These are phyloP conservation scores for Fusarium sp. DNA, from an alignment of 2,329 filamentous ascomycete genomes.

Conservation along the genomic window DNA sequence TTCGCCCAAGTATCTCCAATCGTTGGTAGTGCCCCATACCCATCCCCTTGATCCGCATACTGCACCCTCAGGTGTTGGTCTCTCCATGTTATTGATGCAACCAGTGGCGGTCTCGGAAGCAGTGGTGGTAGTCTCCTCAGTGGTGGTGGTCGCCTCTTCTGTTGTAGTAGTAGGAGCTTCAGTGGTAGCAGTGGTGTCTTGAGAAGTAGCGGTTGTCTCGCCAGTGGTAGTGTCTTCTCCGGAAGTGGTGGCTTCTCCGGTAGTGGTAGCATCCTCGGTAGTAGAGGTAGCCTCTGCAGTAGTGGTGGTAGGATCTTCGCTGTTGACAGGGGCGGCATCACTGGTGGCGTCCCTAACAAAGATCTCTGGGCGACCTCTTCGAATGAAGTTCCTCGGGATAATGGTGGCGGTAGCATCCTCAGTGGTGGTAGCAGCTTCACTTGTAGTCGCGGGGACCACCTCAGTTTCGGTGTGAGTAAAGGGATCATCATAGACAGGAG, in stretches of 20 bases:
- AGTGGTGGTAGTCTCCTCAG: not conserved
- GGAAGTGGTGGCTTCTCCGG: not conserved
- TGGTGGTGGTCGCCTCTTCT: not conserved
- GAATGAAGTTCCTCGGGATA: not conserved
- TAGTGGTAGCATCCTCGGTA: not conserved
- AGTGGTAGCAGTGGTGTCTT: not conserved
- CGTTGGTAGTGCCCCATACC: rapidly evolving
- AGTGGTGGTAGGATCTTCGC: not conserved
- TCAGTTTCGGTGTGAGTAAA: not conserved
- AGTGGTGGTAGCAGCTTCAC: not conserved
- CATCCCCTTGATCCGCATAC: not conserved
- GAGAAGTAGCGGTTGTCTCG: not conserved
- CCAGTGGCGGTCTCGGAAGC: not conserved
- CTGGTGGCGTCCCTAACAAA: not conserved
- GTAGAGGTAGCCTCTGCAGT: not conserved
- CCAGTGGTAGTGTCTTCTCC: not conserved
- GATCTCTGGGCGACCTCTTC: not conserved
- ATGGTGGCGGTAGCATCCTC: not conserved
- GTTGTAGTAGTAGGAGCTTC: not conserved
- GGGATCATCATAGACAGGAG: not conserved
- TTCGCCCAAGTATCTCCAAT: not conserved
- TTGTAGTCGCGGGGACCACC: not conserved
- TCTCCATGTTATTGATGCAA: not conserved
- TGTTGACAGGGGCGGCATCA: not conserved
- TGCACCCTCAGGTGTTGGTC: not conserved